phyloP scores from a whole-genome alignment of 768 basidiomycete genomes.

The Podaxis pistillaris region DNA sequence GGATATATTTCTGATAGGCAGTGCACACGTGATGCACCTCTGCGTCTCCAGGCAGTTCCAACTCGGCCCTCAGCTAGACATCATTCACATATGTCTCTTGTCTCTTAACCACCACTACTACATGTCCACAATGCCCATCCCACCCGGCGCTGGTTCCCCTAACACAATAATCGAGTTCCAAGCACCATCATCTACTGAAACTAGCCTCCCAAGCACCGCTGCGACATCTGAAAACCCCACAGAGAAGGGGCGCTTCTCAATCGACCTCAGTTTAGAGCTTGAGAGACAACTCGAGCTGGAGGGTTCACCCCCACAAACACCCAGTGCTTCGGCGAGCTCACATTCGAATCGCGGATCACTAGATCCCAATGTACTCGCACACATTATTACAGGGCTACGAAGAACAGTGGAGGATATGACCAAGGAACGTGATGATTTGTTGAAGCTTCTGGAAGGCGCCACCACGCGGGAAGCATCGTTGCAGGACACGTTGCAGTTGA shows the following conservation, averaged over 20 bases:
- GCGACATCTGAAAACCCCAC: not conserved
- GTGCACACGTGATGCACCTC: slow-evolving; percentile 8
- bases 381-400: slow-evolving; percentile 73
- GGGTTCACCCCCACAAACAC: slow-evolving; percentile 54
- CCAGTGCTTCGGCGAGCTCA: slow-evolving; percentile 18
- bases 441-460: slow-evolving; percentile 46
- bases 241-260: slow-evolving; percentile 49
- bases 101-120: slow-evolving; percentile 3
- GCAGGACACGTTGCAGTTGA: slow-evolving; percentile 59
- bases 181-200: not conserved
- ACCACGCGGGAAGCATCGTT: slow-evolving; percentile 57
- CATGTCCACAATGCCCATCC: not conserved
- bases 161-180: not conserved
- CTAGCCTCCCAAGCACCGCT: not conserved
- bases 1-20: slow-evolving; percentile 3
- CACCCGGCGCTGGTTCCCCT: not conserved
- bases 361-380: slow-evolving; percentile 73
- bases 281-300: slow-evolving; percentile 71
- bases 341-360: slow-evolving; percentile 43
- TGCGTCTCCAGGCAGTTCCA: slow-evolving; percentile 6
- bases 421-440: slow-evolving; percentile 70
- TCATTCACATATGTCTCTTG: slow-evolving; percentile 5
- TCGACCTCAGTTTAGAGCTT: slow-evolving; percentile 78
- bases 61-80: not conserved
- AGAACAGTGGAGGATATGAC: slow-evolving; percentile 61